Evolutionary conservation across 495 filamentous ascomycete species (phyloP), one percentile per base, ranked within the genome.

Genomic region (Penicillium cataractarum): DNA sequence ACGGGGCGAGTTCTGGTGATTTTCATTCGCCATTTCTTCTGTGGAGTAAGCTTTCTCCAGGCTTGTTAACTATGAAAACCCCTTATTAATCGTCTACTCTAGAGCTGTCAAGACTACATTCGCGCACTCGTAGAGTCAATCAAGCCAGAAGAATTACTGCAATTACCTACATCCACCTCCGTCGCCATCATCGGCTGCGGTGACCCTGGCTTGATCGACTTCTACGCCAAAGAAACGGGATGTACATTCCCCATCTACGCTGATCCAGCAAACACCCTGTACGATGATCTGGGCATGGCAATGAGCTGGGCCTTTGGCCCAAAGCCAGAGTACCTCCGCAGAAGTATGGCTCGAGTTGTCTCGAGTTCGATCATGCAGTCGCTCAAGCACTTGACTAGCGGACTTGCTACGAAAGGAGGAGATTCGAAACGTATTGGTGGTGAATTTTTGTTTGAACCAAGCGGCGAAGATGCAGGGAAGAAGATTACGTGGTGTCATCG

Each of bases 21-120:
- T 55, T 97, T 97, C 67, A 83, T 97, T 49, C 83, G 92, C 24
- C 92, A 97, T 75, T 97, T 96, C 78, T 94, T 91, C 81, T 97
- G 92, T 67, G 91, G 92, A 2, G 91, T 91, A 81, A 76, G 92
- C 80, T 60, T 19, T 49, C 21, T 17, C 44, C 44, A 49, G 2
- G 8, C 15, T n/a, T 29, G n/a, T 32, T 8, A 31, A 31, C 29
- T 9, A 32, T 52, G n/a, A 6, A 52, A 44, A 22, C 8, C 19
- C 9, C 5, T 26, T 58, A 49, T 21, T 57, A 24, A 54, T 9
- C 21, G 9, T 24, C 40, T 42, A 21, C 44, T 32, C 19, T 3
- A 95, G 74, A 66, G 87, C 86, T 66, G 87, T 78, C 58, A 93
- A 77, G 68, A 92, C 89, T 74, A 66, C 77, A 73, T 94, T 58